A percentile compares a stretch with the other conserved stretches of the same genome.
Evolutionary conservation across 768 basidiomycete genomes (phyloP).

Genomic region (Tulasnella sp.): DNA sequence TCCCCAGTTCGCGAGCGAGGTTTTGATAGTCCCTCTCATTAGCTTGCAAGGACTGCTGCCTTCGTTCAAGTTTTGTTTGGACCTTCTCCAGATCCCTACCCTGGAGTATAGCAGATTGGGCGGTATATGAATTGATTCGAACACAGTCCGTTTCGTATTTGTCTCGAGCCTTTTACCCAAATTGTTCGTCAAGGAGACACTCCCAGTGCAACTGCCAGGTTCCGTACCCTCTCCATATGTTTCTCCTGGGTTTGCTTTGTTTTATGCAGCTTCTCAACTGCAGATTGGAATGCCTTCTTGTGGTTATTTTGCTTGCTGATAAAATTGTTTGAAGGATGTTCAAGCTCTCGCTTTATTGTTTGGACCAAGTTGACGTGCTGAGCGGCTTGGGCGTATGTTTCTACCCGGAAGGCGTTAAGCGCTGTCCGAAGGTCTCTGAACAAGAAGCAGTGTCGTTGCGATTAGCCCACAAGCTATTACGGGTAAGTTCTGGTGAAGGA

Average conservation of each 20-base stretch:
- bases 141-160: slow-evolving; percentile 91
- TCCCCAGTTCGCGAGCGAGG: slow-evolving; percentile 71
- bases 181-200: background rate
- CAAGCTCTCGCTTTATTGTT: slow-evolving; percentile 72
- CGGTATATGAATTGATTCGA: slow-evolving; percentile 91
- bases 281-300: slow-evolving; percentile 66
- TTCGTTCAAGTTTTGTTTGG: slow-evolving; percentile 77
- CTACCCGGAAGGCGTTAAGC: slow-evolving; percentile 70
- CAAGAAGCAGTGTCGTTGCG: background rate
- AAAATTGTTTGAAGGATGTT: slow-evolving; percentile 60
- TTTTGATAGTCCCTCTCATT: slow-evolving; percentile 90
- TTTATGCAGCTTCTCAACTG: slow-evolving; percentile 88
- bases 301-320: slow-evolving; percentile 63
- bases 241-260: slow-evolving; percentile 80
- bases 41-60: slow-evolving; percentile 79
- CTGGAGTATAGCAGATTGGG: slow-evolving; percentile 84
- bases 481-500: background rate
- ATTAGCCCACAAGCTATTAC: background rate
- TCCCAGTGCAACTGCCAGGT: background rate
- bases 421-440: slow-evolving; percentile 75
- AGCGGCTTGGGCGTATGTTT: slow-evolving; percentile 77
- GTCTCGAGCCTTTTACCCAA: slow-evolving; percentile 57
- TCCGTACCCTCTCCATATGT: slow-evolving; percentile 63
- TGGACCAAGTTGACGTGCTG: slow-evolving; percentile 70
- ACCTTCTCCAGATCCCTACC: slow-evolving; percentile 92